phyloP scores from a whole-genome alignment of 2,329 filamentous ascomycete genomes.

The Elsinoe necatrix region DNA sequence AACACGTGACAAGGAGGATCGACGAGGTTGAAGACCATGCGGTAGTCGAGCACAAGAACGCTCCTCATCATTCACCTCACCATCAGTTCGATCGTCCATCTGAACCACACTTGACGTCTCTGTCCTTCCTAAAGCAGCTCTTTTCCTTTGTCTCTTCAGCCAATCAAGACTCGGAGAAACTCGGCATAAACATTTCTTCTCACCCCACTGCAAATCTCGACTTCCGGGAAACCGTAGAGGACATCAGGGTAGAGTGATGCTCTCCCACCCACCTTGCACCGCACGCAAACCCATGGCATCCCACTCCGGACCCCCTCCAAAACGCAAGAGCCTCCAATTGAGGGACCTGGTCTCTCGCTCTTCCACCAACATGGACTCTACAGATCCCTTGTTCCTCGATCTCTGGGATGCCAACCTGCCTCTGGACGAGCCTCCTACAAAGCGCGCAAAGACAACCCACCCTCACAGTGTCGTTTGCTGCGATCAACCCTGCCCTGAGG shows the following conservation, averaged over 20 bases:
- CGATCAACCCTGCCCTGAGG: conserved; percentile 15
- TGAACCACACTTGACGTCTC: background rate
- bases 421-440: conserved; percentile 9
- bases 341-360: background rate
- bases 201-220: background rate
- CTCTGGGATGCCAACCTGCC: conserved; percentile 10
- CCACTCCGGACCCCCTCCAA: background rate
- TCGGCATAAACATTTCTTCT: background rate
- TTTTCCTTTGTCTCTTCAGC: background rate
- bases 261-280: background rate
- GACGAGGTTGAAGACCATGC: background rate
- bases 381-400: conserved; percentile 8
- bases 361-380: conserved; percentile 10
- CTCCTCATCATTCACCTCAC: background rate
- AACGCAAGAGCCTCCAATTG: background rate
- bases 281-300: conserved; percentile 2
- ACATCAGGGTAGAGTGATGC: conserved; percentile 9
- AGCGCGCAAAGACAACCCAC: conserved; percentile 12
- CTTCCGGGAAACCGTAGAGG: conserved; percentile 2
- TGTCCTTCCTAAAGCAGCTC: background rate
- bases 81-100: background rate
- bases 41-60: background rate
- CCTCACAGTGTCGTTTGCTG: conserved; percentile 11
- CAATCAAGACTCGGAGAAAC: conserved; percentile 1
- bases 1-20: background rate